Evolutionary conservation across 2,329 filamentous ascomycete genomes (phyloP).

Genomic region (Claviceps capensis): DNA sequence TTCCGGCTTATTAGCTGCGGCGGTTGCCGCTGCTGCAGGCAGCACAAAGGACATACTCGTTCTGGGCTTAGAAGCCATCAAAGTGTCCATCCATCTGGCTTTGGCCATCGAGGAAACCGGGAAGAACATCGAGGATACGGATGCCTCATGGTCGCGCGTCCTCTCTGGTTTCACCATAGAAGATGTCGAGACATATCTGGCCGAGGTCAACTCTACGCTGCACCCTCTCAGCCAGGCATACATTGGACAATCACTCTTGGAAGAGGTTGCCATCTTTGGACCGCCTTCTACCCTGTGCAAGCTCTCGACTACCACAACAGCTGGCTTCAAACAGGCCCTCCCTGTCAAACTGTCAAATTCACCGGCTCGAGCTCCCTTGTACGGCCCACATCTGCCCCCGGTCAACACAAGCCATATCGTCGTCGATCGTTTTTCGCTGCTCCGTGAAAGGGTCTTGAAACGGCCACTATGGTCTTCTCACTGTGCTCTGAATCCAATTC

Average conservation of each 20-base stretch:
- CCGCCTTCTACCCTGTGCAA: neutral
- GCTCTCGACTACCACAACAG: neutral
- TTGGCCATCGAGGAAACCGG: neutral
- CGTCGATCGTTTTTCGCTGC: neutral
- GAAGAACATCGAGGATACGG: neutral
- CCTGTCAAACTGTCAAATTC: neutral
- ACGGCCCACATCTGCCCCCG: neutral
- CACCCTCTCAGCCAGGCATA: neutral
- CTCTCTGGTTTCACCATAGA: neutral
- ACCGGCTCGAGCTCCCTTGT: neutral
- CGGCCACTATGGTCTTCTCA: neutral
- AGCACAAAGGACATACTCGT: neutral
- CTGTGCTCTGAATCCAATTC: neutral
- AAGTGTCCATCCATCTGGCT: neutral
- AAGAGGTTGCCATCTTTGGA: neutral
- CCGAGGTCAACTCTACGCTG: neutral
- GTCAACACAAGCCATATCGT: neutral
- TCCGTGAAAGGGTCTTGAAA: neutral
- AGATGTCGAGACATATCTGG: neutral
- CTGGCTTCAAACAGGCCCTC: neutral
- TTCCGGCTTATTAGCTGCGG: neutral
- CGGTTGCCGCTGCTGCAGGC: neutral
- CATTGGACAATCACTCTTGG: neutral
- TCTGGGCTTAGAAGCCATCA: neutral
- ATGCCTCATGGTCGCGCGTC: neutral